phyloP scores from a whole-genome alignment of 148 eudicot genomes.

The Pharnaceum exiguum region DNA sequence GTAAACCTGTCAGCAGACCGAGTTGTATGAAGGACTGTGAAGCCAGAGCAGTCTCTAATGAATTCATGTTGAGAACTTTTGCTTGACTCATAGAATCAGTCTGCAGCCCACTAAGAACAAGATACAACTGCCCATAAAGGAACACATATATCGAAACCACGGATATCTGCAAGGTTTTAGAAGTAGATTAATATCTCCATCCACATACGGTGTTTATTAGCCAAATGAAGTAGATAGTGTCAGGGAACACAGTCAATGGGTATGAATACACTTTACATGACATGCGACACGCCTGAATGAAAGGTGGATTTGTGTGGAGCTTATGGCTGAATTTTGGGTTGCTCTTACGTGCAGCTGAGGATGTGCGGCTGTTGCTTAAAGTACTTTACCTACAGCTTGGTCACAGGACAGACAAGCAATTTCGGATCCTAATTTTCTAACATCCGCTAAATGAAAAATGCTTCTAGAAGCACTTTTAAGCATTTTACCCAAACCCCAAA shows the following conservation, averaged over 20 bases:
- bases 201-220: not conserved
- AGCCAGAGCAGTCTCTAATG: slow-evolving; percentile 89
- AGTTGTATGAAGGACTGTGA: slow-evolving; percentile 95
- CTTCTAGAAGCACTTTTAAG: too few relatives aligned
- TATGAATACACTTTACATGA: not conserved
- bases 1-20: slow-evolving; percentile 89
- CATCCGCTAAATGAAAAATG: too few relatives aligned
- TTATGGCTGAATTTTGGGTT: not conserved
- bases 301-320: not conserved
- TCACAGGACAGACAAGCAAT: too few relatives aligned
- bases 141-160: slow-evolving; percentile 81
- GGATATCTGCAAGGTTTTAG: slow-evolving; percentile 61
- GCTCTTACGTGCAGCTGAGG: too few relatives aligned
- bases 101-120: slow-evolving; percentile 92
- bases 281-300: not conserved
- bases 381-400: too few relatives aligned
- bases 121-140: slow-evolving; percentile 93
- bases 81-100: slow-evolving; percentile 66
- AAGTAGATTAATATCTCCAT: not conserved
- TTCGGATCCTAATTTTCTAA: too few relatives aligned
- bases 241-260: not conserved
- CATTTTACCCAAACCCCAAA: too few relatives aligned
- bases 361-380: too few relatives aligned
- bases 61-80: slow-evolving; percentile 57
- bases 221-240: not conserved